Percentiles rank a stretch among this genome's conserved stretches.
Evolutionary conservation across 2,329 filamentous ascomycete species (phyloP).

Genomic region (Xenosphaeropsis pyriputrescens): DNA sequence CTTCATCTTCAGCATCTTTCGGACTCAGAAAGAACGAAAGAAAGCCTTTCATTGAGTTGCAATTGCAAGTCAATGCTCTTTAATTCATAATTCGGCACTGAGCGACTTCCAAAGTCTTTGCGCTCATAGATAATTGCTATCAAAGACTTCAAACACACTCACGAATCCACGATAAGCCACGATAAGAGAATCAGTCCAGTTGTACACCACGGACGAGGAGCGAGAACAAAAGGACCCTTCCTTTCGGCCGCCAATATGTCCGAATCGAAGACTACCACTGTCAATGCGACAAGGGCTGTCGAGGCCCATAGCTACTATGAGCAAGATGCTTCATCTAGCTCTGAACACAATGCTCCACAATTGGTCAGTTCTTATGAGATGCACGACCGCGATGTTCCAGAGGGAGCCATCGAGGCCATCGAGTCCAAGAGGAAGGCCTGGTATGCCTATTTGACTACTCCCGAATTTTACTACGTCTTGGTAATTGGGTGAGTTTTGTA

Average conservation of each 20-base stretch:
- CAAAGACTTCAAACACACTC: conserved; percentile 13
- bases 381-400: conserved; percentile 9
- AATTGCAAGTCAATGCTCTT: conserved; percentile 1
- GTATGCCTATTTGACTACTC: conserved; percentile 67
- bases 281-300: conserved; percentile 1
- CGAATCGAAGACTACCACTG: background rate
- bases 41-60: background rate
- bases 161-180: background rate
- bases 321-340: conserved; percentile 3
- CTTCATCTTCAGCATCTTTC: too few relatives aligned
- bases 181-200: too few relatives aligned
- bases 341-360: conserved; percentile 7
- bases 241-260: too few relatives aligned
- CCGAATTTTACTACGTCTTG: conserved; percentile 79
- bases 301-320: conserved; percentile 2
- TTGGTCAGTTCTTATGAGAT: conserved; percentile 3
- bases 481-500: conserved; percentile 43
- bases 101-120: conserved; percentile 20
- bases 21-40: too few relatives aligned
- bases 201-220: too few relatives aligned
- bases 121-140: conserved; percentile 13
- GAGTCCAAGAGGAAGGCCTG: conserved; percentile 38
- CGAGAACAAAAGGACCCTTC: too few relatives aligned
- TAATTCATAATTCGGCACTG: conserved; percentile 7
- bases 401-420: conserved; percentile 36